phyloP scores from a whole-genome alignment of 1,284 basidiomycete species.

The Macrocystidia cucumis region DNA sequence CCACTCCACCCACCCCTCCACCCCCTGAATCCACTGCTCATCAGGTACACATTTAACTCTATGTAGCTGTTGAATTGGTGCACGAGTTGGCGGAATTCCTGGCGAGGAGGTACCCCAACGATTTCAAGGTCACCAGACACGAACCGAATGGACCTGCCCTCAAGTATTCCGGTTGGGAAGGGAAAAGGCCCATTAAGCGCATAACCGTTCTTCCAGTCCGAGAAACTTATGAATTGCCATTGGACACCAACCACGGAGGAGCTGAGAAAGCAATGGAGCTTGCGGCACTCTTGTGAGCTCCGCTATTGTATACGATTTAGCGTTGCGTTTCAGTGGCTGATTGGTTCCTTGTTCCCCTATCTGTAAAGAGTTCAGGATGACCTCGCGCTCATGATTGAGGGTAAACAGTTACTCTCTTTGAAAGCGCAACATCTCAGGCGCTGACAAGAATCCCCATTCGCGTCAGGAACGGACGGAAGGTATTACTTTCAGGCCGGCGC shows the following conservation, averaged over 20 bases:
- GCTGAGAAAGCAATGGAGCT: conserved; percentile 55
- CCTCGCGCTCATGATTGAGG: conserved; percentile 72
- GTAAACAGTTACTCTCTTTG: conserved; percentile 18
- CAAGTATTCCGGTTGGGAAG: conserved; percentile 47
- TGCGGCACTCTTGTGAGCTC: conserved; percentile 43
- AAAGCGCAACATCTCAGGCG: background rate
- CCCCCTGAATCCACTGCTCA: too few relatives aligned
- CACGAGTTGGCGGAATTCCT: conserved; percentile 64
- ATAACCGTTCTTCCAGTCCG: conserved; percentile 47
- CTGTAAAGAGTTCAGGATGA: conserved; percentile 53
- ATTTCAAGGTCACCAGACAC: conserved; percentile 44
- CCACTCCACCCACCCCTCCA: too few relatives aligned
- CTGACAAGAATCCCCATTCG: too few relatives aligned
- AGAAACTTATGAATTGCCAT: conserved; percentile 43
- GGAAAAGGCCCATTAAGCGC: conserved; percentile 28
- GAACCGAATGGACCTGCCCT: conserved; percentile 8
- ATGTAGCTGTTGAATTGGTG: conserved; percentile 50
- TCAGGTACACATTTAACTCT: conserved; percentile 5
- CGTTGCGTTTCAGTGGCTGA: background rate
- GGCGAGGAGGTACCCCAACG: conserved; percentile 50
- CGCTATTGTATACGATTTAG: background rate
- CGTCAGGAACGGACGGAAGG: conserved; percentile 48
- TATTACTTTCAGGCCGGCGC: conserved; percentile 73
- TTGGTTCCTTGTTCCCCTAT: background rate
- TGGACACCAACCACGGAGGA: conserved; percentile 22